Base-by-base conservation (phyloP, 495 filamentous ascomycete species). In the Penicillium pulvis region DNA sequence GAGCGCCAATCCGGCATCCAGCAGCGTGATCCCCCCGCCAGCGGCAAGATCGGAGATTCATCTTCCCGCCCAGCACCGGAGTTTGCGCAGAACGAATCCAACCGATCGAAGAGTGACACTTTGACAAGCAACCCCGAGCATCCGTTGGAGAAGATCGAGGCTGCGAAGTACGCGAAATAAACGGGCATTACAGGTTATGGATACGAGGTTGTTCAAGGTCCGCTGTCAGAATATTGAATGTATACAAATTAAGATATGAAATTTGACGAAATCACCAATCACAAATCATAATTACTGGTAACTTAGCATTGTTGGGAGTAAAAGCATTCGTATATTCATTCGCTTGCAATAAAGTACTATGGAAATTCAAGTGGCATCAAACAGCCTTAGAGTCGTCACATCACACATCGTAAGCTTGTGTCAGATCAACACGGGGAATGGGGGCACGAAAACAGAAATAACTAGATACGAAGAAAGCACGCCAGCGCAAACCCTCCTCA, bases 1-100 rank as follows among this genome's bases (percentile, higher is more conserved):
- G 87, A 92, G 76, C 50, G 64, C 50, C 88, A 90, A 68, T 69
- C 80, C n/a, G 84, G 81, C 53, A 70, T 75, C 31, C 93, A 97
- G 73, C 75, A 84, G 47, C 69, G 78, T 39, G 84, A 83, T 6
- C 63, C 79, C 3, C 78, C 80, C 0, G 83, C 74, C 35, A 74
- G 77, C 44, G 86, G 90, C 60, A 80, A 87, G 61, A 83, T 81
- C 47, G 71, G 71, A 6, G 4, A 6, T 10, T 55, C 57, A 16
- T 55, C 56, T 16, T 69, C 65, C 17, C 67, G 78, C 56, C 67
- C 70, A 4, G 64, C 63, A 1, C 66, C 70, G 1, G 66, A 73
- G 3, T 62, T 72, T 45, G 68, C 80, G 7, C 69, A 80, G 48
- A 62, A 77, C 6, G 67, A 68, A 47, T 74, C 74, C 8, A 67